These are phyloP conservation scores for Talaromyces borbonicus DNA, from an alignment of 495 filamentous ascomycete species.

Conservation along the genomic window DNA sequence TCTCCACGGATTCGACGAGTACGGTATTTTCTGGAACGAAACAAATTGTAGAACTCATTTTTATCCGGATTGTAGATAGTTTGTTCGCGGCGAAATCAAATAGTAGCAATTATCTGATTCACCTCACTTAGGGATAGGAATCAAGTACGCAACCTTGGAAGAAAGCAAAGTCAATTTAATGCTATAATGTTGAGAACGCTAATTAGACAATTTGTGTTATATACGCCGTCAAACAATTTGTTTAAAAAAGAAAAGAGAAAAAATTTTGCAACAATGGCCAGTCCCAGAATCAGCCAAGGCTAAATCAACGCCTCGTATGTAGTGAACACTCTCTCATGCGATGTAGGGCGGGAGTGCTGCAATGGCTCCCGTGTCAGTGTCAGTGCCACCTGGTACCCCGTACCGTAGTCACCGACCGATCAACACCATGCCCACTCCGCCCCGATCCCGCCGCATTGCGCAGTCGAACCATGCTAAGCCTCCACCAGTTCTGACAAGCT, in stretches of 20 bases:
- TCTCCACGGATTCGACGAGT: conserved; percentile 1
- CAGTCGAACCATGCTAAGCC: background rate
- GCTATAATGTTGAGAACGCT: too few relatives aligned
- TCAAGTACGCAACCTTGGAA: too few relatives aligned
- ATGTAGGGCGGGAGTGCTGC: too few relatives aligned
- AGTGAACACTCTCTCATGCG: background rate
- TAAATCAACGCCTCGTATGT: background rate
- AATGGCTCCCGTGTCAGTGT: too few relatives aligned
- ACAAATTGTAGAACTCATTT: background rate
- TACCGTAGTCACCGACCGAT: too few relatives aligned
- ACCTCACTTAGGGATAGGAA: too few relatives aligned
- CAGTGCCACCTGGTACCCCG: too few relatives aligned
- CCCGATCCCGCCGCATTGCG: background rate
- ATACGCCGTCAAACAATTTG: background rate
- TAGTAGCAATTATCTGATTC: too few relatives aligned
- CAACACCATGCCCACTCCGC: too few relatives aligned
- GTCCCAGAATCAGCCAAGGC: conserved; percentile 2
- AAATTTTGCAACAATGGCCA: background rate
- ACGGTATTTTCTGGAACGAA: background rate
- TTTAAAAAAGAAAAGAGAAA: background rate
- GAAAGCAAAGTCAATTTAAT: too few relatives aligned
- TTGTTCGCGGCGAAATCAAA: too few relatives aligned
- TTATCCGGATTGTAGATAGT: background rate
- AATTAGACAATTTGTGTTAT: too few relatives aligned
- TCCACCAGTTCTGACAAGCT: conserved; percentile 1